Evolutionary conservation across 768 basidiomycete species (phyloP), one percentile per base, ranked within the genome.

Genomic region (Termitomyces bulborhizus): DNA sequence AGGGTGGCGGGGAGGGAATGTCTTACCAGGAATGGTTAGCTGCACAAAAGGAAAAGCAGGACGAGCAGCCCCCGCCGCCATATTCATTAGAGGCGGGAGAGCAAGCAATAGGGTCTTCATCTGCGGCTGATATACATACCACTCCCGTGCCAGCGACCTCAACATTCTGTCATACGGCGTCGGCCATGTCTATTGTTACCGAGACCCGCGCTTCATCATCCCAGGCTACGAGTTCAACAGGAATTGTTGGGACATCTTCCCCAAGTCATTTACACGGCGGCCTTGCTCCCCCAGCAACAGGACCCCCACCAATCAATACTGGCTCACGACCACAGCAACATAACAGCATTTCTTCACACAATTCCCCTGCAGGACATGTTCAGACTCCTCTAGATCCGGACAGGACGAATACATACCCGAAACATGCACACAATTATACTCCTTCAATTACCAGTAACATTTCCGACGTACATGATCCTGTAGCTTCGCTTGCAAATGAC

Each of bases 61-160:
- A 81, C 26, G 84, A 83, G 9, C 68, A 68, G 2, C 85, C 88
- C 0, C 87, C 89, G 1, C 86, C 86, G 9, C 86, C 88, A 18
- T 90, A 90, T 62, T 76, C 80, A 15, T 71, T 84, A 21, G 77
- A 85, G 55, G 82, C 65, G 43, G 73, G 72, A 3, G 74, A 71
- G 8, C 60, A 16, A 1, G 27, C 26, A 27, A 50, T 27, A 6
- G 36, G 24, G 15, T 40, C 56, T 24, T 46, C 44, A 15, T 15
- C 58, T 27, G 57, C 57, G 18, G 45, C 59, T 24, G 44, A 53
- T 53, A 43, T 52, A 26, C 34, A 48, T 40, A 44, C 49, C n/a
- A 48, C 51, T 31, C 43, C 52, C 21, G 40, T 46, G 44, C 24
- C 63, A 52, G 18, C 51, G 37, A 52, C 55, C 7, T 18, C 58